Base-by-base conservation (phyloP, 2,329 filamentous ascomycete species). In the Coniochaeta sp. region DNA sequence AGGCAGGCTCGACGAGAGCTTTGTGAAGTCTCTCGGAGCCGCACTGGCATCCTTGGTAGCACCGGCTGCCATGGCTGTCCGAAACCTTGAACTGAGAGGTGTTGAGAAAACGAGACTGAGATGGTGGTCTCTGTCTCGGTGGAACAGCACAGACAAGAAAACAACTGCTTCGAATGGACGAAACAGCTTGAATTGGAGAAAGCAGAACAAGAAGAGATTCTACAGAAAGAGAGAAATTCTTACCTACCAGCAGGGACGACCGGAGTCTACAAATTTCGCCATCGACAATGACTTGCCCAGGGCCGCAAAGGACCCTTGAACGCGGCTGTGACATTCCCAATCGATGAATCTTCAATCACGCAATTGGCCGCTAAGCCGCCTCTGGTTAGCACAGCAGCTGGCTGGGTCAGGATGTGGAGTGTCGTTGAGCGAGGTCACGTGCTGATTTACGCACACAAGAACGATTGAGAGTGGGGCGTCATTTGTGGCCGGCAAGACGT, bases 1-100 rank as follows among this genome's bases (percentile, higher is more conserved):
- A 19, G 83, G 82, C 24, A 86, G 75, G 61, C 75, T 81, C 47
- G 82, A 80, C 32, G 82, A 83, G 65, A 76, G 62, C 66, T 73
- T 75, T 64, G 70, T 72, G 65, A 76, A 75, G 42, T 42, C 40
- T 40, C 42, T 58, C 36, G 34, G 24, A 24, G 30, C 60, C 28
- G 52, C 28, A 38, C 36, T 55, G 52, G 52, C 16, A n/a, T 56
- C 54, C 22, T 24, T 28, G 22, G 54, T 38, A 56, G 54, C 54
- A 56, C 4, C 30, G 22, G 34, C 12, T 38, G 34, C 34, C 34
- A 34, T 38, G 40, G 38, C 24, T 58, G 57, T 7, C 47, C 17
- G 24, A 24, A 52, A 30, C 42, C 47, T 22, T 8, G 54, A 8
- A 52, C 17, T 52, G 24, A 47, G 24, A 30, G 50, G 3, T 8